Percentiles rank a stretch among this genome's conserved stretches.
Evolutionary conservation across 345 rosid species (phyloP).

Genomic region (Corchorus olitorius): DNA sequence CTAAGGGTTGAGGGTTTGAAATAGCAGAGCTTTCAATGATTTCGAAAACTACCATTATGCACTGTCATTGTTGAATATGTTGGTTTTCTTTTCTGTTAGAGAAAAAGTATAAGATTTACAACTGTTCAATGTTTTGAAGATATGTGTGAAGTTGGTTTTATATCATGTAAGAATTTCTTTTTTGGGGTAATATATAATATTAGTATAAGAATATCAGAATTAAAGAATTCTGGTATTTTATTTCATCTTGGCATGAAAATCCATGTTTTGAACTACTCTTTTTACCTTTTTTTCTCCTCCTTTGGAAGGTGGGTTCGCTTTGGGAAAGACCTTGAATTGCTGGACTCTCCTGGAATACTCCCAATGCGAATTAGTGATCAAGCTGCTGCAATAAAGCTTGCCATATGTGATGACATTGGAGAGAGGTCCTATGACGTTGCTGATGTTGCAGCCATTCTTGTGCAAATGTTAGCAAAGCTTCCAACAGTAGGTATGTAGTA

Average conservation of each 20-base stretch:
- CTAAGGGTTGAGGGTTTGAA: neutral
- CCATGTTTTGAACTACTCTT: neutral
- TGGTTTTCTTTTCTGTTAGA: neutral
- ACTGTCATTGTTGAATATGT: neutral
- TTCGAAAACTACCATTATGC: neutral
- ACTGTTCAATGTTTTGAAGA: neutral
- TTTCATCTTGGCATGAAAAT: neutral
- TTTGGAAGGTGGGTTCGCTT: slow-evolving; percentile 74
- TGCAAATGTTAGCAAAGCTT: slow-evolving; percentile 71
- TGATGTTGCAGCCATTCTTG: slow-evolving; percentile 89
- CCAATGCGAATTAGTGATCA: slow-evolving; percentile 96
- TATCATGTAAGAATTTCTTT: neutral
- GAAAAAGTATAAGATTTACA: neutral
- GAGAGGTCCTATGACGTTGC: slow-evolving; percentile 84
- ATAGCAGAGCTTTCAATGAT: neutral
- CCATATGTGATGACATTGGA: slow-evolving; percentile 95
- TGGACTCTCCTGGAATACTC: slow-evolving; percentile 90
- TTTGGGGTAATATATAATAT: neutral
- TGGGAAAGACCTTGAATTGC: slow-evolving; percentile 84
- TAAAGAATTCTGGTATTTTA: neutral
- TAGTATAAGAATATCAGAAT: neutral
- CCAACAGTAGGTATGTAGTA: slow-evolving; percentile 59
- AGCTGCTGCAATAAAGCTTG: slow-evolving; percentile 91
- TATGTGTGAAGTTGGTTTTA: neutral
- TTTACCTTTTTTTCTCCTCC: neutral